phyloP scores from a whole-genome alignment of 2,329 filamentous ascomycete species.

The Onygena corvina region DNA sequence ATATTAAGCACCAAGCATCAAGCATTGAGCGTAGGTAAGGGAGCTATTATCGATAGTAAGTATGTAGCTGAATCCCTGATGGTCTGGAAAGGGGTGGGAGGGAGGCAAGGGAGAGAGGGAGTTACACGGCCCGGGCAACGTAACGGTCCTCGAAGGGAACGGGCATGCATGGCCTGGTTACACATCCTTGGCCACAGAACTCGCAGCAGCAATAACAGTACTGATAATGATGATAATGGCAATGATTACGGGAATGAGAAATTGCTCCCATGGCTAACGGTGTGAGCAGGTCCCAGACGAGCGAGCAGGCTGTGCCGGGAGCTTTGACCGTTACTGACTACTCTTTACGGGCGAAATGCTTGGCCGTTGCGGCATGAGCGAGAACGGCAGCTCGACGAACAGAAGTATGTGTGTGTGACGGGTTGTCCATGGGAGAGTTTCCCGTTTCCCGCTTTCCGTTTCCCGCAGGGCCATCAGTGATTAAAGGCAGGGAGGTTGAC shows the following conservation, averaged over 20 bases:
- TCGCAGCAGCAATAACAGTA: too few species aligned
- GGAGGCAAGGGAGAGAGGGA: too few species aligned
- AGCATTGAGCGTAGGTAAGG: neutral
- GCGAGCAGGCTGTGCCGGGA: too few species aligned
- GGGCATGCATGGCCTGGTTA: neutral
- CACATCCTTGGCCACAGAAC: neutral
- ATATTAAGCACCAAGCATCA: too few species aligned
- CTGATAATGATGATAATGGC: too few species aligned
- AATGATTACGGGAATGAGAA: too few species aligned
- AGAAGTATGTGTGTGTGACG: neutral
- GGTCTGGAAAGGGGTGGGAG: neutral
- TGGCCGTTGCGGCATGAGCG: neutral
- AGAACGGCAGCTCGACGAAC: too few species aligned
- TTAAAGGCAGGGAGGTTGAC: neutral
- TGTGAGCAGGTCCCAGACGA: too few species aligned
- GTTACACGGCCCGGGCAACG: constrained; percentile 2
- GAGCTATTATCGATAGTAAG: neutral
- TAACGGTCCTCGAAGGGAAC: neutral
- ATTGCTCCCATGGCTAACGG: too few species aligned
- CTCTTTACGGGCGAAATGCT: too few species aligned
- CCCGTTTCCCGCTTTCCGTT: constrained; percentile 1
- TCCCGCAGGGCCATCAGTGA: neutral
- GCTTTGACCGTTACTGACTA: too few species aligned
- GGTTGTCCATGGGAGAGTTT: neutral
- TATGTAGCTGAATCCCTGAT: neutral